Conservation (phyloP, 768 basidiomycete genomes). For the Boletus reticulatus region DNA sequence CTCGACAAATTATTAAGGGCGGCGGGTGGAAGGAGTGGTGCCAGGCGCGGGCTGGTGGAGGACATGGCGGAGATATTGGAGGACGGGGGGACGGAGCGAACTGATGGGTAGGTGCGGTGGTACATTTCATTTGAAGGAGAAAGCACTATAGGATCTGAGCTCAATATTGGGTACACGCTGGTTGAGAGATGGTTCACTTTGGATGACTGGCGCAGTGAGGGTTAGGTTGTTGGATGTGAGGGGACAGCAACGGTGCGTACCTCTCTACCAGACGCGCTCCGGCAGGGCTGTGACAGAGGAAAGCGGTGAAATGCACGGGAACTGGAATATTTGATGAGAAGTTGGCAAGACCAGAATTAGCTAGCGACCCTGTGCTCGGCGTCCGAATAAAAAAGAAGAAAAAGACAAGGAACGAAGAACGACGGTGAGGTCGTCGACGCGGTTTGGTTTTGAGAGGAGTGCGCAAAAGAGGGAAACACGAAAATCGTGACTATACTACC, state of each 20-base stretch:
- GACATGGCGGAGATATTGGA: slow-evolving; percentile 19
- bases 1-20: slow-evolving; percentile 41
- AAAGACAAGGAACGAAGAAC: neutral
- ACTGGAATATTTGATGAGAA: neutral
- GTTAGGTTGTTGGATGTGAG: neutral
- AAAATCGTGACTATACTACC: neutral
- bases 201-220: neutral
- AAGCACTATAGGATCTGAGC: slow-evolving; percentile 23
- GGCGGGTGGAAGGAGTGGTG: slow-evolving; percentile 52
- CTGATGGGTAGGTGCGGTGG: slow-evolving; percentile 55
- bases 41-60: slow-evolving; percentile 39
- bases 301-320: slow-evolving; percentile 1
- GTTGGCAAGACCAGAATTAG: neutral
- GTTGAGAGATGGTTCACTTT: slow-evolving; percentile 21
- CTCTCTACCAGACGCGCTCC: slow-evolving; percentile 11
- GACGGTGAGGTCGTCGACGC: neutral
- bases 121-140: slow-evolving; percentile 53
- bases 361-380: neutral
- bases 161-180: slow-evolving; percentile 13
- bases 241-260: neutral
- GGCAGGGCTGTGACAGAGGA: neutral
- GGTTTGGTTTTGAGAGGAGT: slow-evolving; percentile 8
- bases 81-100: slow-evolving; percentile 53
- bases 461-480: slow-evolving; percentile 7
- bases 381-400: slow-evolving; percentile 4